A percentile compares a stretch with the other conserved stretches of the same genome.
phyloP scores from a whole-genome alignment of 352 stramenopile genomes.

The Globisporangium echinulatum region DNA sequence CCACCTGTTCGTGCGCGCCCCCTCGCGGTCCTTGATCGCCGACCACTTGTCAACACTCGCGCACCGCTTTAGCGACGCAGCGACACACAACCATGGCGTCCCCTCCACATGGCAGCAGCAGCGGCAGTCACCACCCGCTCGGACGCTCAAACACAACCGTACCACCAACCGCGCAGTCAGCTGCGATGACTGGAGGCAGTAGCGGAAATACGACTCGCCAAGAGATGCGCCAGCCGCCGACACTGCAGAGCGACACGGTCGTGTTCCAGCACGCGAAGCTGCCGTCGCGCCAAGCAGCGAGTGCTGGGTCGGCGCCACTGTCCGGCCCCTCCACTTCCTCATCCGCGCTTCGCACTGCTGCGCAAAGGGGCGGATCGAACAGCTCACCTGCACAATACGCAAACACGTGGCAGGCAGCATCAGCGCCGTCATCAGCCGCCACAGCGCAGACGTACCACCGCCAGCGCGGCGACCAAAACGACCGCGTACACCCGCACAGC shows the following conservation, averaged over 20 bases:
- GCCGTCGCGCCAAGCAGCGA: conserved; percentile 23
- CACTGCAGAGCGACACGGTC: conserved; percentile 48
- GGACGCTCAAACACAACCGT: not conserved
- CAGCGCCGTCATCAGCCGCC: not conserved
- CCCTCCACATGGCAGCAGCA: not conserved
- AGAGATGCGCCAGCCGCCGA: conserved; percentile 12
- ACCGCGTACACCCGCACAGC: not conserved
- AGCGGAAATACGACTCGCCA: conserved; percentile 1
- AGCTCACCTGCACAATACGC: not conserved
- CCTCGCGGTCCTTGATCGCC: too few species aligned
- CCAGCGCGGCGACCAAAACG: too few species aligned
- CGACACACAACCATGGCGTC: not conserved
- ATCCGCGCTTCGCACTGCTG: too few species aligned
- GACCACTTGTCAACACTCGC: too few species aligned
- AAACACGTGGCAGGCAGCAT: not conserved
- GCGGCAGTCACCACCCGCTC: not conserved
- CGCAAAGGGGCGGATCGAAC: not conserved
- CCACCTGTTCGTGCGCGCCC: too few species aligned
- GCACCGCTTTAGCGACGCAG: too few species aligned
- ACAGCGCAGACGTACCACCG: not conserved
- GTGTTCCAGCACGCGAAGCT: conserved; percentile 58
- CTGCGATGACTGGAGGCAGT: too few species aligned
- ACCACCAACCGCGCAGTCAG: not conserved
- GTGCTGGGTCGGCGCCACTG: conserved; percentile 1
- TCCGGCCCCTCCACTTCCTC: too few species aligned